Percentiles rank a stretch among this genome's conserved stretches.
Conservation (phyloP, 345 rosid genomes). For the Clausena lansium region DNA sequence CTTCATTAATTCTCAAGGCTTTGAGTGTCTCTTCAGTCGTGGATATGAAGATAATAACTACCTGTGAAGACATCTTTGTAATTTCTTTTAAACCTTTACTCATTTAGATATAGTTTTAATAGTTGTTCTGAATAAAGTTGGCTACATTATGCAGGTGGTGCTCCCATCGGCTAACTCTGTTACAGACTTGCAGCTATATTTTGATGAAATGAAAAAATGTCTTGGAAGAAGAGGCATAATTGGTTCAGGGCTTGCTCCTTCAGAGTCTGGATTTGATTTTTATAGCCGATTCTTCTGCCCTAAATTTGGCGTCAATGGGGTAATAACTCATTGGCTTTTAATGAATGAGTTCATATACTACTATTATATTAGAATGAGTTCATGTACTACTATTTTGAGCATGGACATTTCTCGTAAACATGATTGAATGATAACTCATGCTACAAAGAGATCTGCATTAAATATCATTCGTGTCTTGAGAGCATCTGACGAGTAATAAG, state of each 20-base stretch:
- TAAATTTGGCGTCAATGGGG: conserved; percentile 69
- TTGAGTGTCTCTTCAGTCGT: conserved; percentile 45
- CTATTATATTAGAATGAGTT: no score
- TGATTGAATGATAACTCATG: not conserved
- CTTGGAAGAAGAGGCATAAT: conserved; percentile 52
- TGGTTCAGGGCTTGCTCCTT: conserved; percentile 51
- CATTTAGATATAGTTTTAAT: not conserved
- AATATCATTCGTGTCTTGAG: not conserved
- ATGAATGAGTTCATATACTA: not conserved
- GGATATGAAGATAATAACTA: conserved; percentile 50
- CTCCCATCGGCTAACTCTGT: conserved; percentile 65
- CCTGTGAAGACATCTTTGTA: conserved; percentile 45
- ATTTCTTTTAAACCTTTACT: not conserved
- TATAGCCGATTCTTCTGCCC: conserved; percentile 70
- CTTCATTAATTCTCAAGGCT: conserved; percentile 41
- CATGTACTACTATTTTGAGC: no score
- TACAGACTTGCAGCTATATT: conserved; percentile 41
- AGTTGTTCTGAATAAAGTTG: not conserved
- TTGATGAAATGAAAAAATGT: conserved; percentile 47
- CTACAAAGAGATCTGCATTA: not conserved
- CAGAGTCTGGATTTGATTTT: conserved; percentile 62
- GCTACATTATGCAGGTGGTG: conserved; percentile 42
- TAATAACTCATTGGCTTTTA: conserved; percentile 2
- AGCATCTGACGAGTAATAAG: not conserved
- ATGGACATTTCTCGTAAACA: not conserved